phyloP scores from a whole-genome alignment of 768 basidiomycete species.

The Agaricus subrufescens region DNA sequence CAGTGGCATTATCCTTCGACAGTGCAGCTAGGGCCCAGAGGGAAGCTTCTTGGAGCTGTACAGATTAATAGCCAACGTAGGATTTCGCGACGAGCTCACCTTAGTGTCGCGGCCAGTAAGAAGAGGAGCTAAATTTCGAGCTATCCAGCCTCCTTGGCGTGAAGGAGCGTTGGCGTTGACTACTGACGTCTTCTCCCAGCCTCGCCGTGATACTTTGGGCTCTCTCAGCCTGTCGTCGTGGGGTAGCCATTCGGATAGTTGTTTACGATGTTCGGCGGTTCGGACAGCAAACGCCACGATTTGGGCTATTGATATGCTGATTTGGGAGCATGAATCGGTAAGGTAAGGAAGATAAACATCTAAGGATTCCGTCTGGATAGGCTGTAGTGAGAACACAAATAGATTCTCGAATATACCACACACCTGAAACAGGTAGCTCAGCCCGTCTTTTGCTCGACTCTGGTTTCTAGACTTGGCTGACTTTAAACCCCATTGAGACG shows the following conservation, averaged over 20 bases:
- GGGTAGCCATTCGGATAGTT: conserved; percentile 61
- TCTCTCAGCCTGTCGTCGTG: conserved; percentile 49
- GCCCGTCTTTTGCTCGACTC: conserved; percentile 48
- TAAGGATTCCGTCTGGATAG: conserved; percentile 46
- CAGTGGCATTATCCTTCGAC: conserved; percentile 52
- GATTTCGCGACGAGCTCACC: conserved; percentile 23
- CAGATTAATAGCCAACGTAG: neutral
- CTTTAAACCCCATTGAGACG: conserved; percentile 61
- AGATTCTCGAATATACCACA: conserved; percentile 10
- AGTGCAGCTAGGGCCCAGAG: conserved; percentile 62
- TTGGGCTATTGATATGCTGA: conserved; percentile 50
- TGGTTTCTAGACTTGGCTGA: conserved; percentile 37
- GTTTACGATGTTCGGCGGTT: conserved; percentile 39
- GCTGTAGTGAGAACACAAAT: neutral
- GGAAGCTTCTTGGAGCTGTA: conserved; percentile 61
- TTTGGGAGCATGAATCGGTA: conserved; percentile 32
- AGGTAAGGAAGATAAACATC: conserved; percentile 69
- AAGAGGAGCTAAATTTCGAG: conserved; percentile 43
- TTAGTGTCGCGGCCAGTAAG: conserved; percentile 51
- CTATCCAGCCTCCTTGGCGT: conserved; percentile 56
- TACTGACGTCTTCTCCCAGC: conserved; percentile 66
- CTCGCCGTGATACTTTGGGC: conserved; percentile 41
- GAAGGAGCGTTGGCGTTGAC: conserved; percentile 31
- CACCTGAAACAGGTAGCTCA: conserved; percentile 61
- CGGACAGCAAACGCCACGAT: conserved; percentile 53